Evolutionary conservation across 192 early-diverging fungal genomes (phyloP), one percentile per base, ranked within the genome.

Genomic region (Coemansia guatemalensis): DNA sequence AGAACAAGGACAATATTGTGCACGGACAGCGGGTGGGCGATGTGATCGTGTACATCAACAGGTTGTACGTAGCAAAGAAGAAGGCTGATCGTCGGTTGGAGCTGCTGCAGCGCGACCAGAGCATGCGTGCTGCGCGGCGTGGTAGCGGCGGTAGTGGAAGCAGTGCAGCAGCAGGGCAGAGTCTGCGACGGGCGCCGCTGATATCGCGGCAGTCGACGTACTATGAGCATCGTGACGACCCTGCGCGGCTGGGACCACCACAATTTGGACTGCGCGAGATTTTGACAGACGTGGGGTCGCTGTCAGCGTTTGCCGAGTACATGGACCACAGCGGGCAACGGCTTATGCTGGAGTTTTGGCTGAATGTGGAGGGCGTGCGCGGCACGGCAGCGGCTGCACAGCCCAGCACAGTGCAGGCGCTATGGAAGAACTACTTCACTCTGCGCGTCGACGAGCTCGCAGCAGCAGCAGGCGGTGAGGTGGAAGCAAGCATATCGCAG

Each of bases 231-330:
- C 69, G 80, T 21, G 80, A 77, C 26, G 80, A 77, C 22, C 80
- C 74, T 1, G 52, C 52, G 20, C 66, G 41, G 39, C 64, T 77
- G 55, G 70, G 70, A 5, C 74, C 75, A n/a, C 82, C 84, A 11
- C 80, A 76, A 14, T 78, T 85, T 50, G 78, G 73, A 2, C 67
- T 89, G 44, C 72, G 72, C 30, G 84, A 86, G 33, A 86, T 92
- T 20, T 73, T 94, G 18, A 82, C 84, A 5, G 88, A 91, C 54
- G 82, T 87, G 0, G 60, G 84, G 0, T 83, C 88, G 3, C 63
- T 92, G 5, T 88, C 88, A 0, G 89, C 87, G 48, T 92, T 94
- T 74, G 88, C 87, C 63, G 92, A 92, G 69, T 92, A 88, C 69
- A 87, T 90, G 87, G 90, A 94, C 66, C 79, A 85, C 21, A 82